Evolutionary conservation across 2,329 filamentous ascomycete species (phyloP).

Genomic region (Lasiodiplodia sp.): DNA sequence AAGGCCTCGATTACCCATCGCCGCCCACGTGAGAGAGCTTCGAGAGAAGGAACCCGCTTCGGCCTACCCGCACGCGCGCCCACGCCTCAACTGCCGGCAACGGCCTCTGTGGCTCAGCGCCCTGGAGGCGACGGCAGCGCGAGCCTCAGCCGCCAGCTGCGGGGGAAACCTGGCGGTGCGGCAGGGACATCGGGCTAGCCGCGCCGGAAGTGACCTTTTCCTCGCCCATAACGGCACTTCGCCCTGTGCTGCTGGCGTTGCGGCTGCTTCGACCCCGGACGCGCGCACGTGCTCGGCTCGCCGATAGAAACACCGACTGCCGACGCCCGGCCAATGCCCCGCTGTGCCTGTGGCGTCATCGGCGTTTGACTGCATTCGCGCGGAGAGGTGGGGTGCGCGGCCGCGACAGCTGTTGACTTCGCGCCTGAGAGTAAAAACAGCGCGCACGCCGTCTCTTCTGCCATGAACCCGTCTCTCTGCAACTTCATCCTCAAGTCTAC

Average conservation of each 20-base stretch:
- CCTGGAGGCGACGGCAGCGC: background rate
- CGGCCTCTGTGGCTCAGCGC: conserved; percentile 17
- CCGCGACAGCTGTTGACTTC: background rate
- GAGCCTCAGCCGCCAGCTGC: background rate
- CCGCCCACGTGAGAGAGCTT: background rate
- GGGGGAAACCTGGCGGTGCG: conserved; percentile 16
- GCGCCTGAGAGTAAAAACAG: conserved; percentile 16
- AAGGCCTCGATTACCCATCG: conserved; percentile 18
- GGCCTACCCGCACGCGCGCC: conserved; percentile 7
- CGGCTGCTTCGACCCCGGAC: conserved; percentile 1
- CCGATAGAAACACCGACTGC: conserved; percentile 10
- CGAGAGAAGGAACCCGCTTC: conserved; percentile 19
- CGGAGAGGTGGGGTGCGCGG: conserved; percentile 15
- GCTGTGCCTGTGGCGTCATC: conserved; percentile 25
- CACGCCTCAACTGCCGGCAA: background rate
- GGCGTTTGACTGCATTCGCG: conserved; percentile 24
- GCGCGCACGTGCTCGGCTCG: conserved; percentile 4
- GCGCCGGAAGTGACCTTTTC: conserved; percentile 10
- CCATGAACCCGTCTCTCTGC: conserved; percentile 49
- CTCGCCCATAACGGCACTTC: background rate
- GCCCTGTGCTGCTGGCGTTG: conserved; percentile 5
- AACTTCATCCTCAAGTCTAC: conserved; percentile 50
- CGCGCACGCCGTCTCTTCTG: conserved; percentile 21
- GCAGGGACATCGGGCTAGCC: conserved; percentile 6
- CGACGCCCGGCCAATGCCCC: background rate